Evolutionary conservation across 139 green algal genomes (phyloP), one percentile per base, ranked within the genome.

Genomic region (Pleodorina starrii): DNA sequence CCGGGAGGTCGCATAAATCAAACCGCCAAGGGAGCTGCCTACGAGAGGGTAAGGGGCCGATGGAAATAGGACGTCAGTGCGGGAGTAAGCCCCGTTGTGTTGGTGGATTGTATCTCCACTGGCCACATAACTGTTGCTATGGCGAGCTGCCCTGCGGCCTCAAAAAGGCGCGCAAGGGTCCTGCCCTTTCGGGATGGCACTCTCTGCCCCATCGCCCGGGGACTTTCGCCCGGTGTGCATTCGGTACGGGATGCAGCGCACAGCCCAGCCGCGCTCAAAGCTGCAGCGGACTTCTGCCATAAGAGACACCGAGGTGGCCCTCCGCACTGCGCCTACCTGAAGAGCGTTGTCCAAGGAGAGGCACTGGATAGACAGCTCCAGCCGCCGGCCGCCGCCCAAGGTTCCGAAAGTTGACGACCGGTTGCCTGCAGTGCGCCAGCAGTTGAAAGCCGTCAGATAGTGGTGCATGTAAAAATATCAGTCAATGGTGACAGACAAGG

Each of bases 21-120:
- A n/a, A n/a, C n/a, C n/a, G n/a, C n/a, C n/a, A n/a, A n/a, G n/a
- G n/a, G n/a, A n/a, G n/a, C n/a, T n/a, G 12, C 21, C 63, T 73
- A 38, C 11, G 63, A 40, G 5, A 38, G n/a, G 38, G 72, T 54
- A 38, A 66, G 75, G 27, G 75, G 27, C 75, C 25, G 46, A 68
- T 42, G 57, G 77, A 75, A 16, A 63, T 88, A 91, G 91, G 86
- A 90, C 94, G 96, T 99, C 97, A 99, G 96, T 93, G 93, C 96
- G 93, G 98, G 97, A 99, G 97, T 99, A 98, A 99, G 97, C 97
- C 97, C 97, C 97, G 96, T 99, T 99, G 92, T 94, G 97, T 99
- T 99, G 77, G 91, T 96, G 94, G 90, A 92, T 95, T 94, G 90
- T 40, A 48, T 91, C 91, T 93, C 94, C 94, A 95, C 95, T 97